A percentile compares a stretch with the other conserved stretches of the same genome.
Evolutionary conservation across 2,329 filamentous ascomycete genomes (phyloP).

Genomic region (Plenodomus tracheiphilus): DNA sequence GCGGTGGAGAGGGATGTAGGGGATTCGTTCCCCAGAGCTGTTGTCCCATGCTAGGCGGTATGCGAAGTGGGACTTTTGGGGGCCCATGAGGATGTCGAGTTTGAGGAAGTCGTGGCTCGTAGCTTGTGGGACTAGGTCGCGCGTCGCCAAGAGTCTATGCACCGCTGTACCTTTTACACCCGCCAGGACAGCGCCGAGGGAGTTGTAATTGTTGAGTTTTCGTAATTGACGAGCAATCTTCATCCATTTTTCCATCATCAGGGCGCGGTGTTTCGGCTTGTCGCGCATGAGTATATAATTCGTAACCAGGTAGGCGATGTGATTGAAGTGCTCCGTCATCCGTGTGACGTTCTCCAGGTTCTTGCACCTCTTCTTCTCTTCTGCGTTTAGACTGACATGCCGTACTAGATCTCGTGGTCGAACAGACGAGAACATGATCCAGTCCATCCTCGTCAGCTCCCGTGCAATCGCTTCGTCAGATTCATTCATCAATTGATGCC

Average conservation of each 20-base stretch:
- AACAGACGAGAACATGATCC: slow-evolving; percentile 97
- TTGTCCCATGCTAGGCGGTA: slow-evolving; percentile 99
- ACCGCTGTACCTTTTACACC: slow-evolving; percentile 89
- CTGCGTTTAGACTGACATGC: slow-evolving; percentile 76
- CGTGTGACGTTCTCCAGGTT: slow-evolving; percentile 85
- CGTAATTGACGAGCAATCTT: slow-evolving; percentile 80
- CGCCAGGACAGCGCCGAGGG: slow-evolving; percentile 88
- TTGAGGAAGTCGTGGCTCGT: slow-evolving; percentile 84
- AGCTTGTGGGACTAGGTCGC: slow-evolving; percentile 70
- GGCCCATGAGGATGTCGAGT: slow-evolving; percentile 88
- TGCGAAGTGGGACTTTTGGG: slow-evolving; percentile 87
- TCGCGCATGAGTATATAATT: slow-evolving; percentile 74
- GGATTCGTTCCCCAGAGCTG: slow-evolving; percentile 84
- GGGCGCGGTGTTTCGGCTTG: slow-evolving; percentile 91
- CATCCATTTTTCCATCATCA: slow-evolving; percentile 96
- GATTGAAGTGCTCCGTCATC: slow-evolving; percentile 82
- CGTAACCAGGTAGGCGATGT: slow-evolving; percentile 59
- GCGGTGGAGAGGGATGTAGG: slow-evolving; percentile 87
- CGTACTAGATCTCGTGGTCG: slow-evolving; percentile 90
- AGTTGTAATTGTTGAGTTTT: slow-evolving; percentile 95
- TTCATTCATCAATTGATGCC: slow-evolving; percentile 86
- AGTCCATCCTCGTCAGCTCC: slow-evolving; percentile 94
- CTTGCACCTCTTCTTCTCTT: slow-evolving; percentile 74
- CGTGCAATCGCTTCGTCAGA: slow-evolving; percentile 83
- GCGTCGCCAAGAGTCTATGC: slow-evolving; percentile 78